A percentile compares a stretch with the other conserved stretches of the same genome.
phyloP scores from a whole-genome alignment of 345 rosid genomes.

The Microcos paniculata region DNA sequence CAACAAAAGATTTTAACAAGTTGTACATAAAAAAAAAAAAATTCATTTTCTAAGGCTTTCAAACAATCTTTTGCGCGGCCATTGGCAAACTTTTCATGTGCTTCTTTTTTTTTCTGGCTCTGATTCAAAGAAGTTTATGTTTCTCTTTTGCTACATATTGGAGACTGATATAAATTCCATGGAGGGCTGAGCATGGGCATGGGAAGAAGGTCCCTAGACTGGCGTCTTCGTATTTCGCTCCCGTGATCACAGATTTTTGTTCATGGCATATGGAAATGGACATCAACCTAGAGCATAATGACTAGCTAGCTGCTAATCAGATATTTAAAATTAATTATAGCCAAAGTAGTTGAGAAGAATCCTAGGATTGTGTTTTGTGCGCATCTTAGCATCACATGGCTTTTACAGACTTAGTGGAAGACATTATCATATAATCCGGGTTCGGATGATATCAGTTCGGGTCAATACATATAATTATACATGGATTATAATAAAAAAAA shows the following conservation, averaged over 20 bases:
- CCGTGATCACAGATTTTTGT: neutral
- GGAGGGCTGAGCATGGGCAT: no score
- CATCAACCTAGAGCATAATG: neutral
- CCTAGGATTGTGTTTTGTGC: slow-evolving; percentile 15
- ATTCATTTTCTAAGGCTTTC: neutral
- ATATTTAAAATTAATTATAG: neutral
- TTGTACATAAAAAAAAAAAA: neutral
- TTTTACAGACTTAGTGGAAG: slow-evolving; percentile 4
- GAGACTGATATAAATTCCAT: slow-evolving; percentile 6
- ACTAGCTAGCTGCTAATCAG: neutral
- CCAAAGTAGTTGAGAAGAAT: slow-evolving; percentile 11
- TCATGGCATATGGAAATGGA: neutral
- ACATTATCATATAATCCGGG: neutral
- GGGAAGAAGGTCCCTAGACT: neutral
- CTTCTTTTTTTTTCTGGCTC: neutral
- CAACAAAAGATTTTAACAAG: neutral
- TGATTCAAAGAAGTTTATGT: neutral
- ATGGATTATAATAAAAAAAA: no score
- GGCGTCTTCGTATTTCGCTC: neutral
- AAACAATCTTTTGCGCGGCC: neutral
- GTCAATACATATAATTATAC: no score
- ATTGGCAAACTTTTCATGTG: neutral
- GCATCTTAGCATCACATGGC: neutral
- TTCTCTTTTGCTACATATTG: neutral
- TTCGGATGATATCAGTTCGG: no score